Base-by-base conservation (phyloP, 1,139 yeast species). In the Geotrichum europaeum region DNA sequence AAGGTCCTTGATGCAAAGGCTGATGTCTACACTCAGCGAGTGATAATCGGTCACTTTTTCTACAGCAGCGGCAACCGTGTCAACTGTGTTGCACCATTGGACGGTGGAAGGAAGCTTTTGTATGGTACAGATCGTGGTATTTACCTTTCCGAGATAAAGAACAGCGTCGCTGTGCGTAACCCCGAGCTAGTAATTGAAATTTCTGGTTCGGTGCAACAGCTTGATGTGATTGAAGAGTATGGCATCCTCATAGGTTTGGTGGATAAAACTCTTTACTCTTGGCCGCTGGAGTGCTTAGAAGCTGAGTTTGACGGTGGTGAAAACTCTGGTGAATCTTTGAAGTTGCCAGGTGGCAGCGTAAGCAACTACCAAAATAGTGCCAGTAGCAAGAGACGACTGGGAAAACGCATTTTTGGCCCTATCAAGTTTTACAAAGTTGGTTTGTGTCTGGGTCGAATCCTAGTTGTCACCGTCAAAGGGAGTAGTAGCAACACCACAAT, bases 71-170 rank as follows among this genome's bases (percentile, higher is more conserved):
- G 89, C 70, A 59, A 59, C 40, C 84, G 87, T 65, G 90, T 94
- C 67, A 91, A 89, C 69, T 91, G 98, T 77, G 95, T 94, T 34
- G 92, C 90, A 49, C 96, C 97, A 43, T 87, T 92, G 72, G 96
- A 94, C 70, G 97, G 97, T 60, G 98, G 99, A 30, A 83, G 96
- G 65, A 89, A 92, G 73, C 76, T 92, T 66, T 73, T 94, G 54
- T 92, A 89, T 69, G 98, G 98, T 55, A 91, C 98, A 0, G 96
- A 90, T 71, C 82, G 86, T 2, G 99, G 99, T 9, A 85, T 94
- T 5, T 95, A 89, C 81, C 84, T 90, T 54, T 85, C 95, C 53
- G 81, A 68, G 68, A 76, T 64, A 71, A 75, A 66, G 66, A 71
- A 59, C 67, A 69, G 73, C 6, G 83, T 87, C 0, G 83, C 81